Base-by-base conservation (phyloP, 345 rosid genomes). In the Viola odorata region DNA sequence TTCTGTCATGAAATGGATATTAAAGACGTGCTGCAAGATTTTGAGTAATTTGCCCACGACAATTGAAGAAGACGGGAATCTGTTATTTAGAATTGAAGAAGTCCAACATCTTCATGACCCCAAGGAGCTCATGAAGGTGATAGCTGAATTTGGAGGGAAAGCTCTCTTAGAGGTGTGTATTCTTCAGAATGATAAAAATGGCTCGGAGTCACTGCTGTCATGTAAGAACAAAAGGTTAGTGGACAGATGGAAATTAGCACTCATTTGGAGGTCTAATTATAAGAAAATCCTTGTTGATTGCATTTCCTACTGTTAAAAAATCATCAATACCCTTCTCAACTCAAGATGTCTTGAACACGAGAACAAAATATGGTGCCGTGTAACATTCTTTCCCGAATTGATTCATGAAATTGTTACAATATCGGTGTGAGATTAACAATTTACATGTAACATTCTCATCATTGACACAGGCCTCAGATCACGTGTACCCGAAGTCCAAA, bases 221-320 rank as follows among this genome's bases (percentile, higher is more conserved):
- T 23, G 71, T 65, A 85, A 80, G 52, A 53, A 58, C 15, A 74
- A 59, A 7, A 68, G 76, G 75, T 60, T 62, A 32, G 44, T 76
- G 50, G 66, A 68, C 17, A 85, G 82, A 74, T 87, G 89, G 96
- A 83, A 75, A 81, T 73, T 83, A 54, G 85, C 91, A 23, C 83
- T 87, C 50, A 75, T 73, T 37, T 92, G 98, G 96, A 87, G 96
- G 76, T 73, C 75, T 39, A 69, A 74, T 42, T 84, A 89, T 61
- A 92, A 89, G 84, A 78, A 62, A 60, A 81, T 72, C 44, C 73
- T 89, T 44, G 57, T 61, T 16, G 78, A 75, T 53, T 87, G 91
- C 65, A 73, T 89, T 37, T 75, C 81, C 48, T 75, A 71, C 69
- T 92, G 98, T 78, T 49, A 65, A 12, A 70, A 71, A 53, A 53